Conservation (phyloP, 495 filamentous ascomycete genomes). For the Cercophora samala region DNA sequence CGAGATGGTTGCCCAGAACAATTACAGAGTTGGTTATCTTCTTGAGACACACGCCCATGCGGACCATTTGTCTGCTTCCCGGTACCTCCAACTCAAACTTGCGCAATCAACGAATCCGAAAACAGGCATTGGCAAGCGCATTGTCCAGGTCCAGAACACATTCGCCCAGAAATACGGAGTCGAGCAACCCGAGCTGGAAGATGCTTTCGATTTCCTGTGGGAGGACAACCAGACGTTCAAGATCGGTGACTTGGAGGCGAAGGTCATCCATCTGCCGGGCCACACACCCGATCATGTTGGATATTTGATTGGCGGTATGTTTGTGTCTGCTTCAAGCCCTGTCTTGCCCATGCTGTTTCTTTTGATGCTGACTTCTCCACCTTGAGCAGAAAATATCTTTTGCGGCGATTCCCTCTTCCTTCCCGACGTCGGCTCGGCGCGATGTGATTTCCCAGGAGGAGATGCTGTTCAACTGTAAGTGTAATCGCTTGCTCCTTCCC, state of each 20-base stretch:
- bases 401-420: conserved; percentile 61
- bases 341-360: neutral
- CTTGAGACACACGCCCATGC: conserved; percentile 63
- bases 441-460: conserved; percentile 62
- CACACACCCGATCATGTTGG: conserved; percentile 63
- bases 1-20: conserved; percentile 36
- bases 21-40: conserved; percentile 48
- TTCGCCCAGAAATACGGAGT: conserved; percentile 52
- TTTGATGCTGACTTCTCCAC: neutral
- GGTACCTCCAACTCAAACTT: conserved; percentile 52
- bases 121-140: conserved; percentile 54
- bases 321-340: neutral
- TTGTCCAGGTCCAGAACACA: conserved; percentile 47
- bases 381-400: conserved; percentile 50
- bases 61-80: conserved; percentile 58
- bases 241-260: conserved; percentile 47
- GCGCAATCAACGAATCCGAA: neutral
- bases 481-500: neutral
- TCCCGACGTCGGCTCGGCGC: conserved; percentile 55
- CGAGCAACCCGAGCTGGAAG: conserved; percentile 34
- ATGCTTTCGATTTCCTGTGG: conserved; percentile 51
- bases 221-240: conserved; percentile 52
- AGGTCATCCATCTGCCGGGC: conserved; percentile 54
- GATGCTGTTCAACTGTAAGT: conserved; percentile 42
- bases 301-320: conserved; percentile 51